Base-by-base conservation (phyloP, 1,139 yeast species). In the Lodderomyces theae region DNA sequence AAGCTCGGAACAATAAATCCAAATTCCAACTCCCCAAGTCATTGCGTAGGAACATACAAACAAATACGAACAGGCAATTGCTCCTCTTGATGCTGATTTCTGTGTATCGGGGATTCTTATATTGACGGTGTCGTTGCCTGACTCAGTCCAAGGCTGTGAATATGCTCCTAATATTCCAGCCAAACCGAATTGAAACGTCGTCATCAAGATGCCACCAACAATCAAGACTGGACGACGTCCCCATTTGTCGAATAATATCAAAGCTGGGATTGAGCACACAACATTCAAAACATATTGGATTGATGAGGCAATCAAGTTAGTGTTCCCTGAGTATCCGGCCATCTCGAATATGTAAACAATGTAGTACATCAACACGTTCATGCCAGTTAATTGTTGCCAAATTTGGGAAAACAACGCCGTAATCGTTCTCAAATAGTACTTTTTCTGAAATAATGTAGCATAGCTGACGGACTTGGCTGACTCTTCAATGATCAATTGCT, bases 321-420 rank as follows among this genome's bases (percentile, higher is more conserved):
- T 59, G 39, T 73, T 60, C 12, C 77, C 79, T 17, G 56, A 49
- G 45, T 74, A 58, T 21, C 82, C 82, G 32, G 77, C 69, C 77
- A 76, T 75, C 47, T 77, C 73, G 63, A 81, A 80, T 53, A 80
- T 69, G 46, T 73, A 77, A 7, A 79, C 74, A 47, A 80, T 69
- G 53, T 80, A 81, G 66, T 79, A 82, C 77, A 81, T 78, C 61
- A 82, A 69, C 35, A 81, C 78, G 51, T 81, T 80, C 63, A 82
- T 79, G 39, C 89, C 89, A 34, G 84, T 79, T 45, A 80, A 65
- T 57, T 82, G 88, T 45, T 79, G 80, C 58, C 82, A 69, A 35
- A 73, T 57, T 59, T 82, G 89, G 28, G 82, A 72, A 12, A 66
- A 58, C 6, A 74, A 51, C 11, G 84, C 86, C 44, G 72, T 63